Base-by-base conservation (phyloP, 2,329 filamentous ascomycete species). In the Exophiala lecanii-corni region DNA sequence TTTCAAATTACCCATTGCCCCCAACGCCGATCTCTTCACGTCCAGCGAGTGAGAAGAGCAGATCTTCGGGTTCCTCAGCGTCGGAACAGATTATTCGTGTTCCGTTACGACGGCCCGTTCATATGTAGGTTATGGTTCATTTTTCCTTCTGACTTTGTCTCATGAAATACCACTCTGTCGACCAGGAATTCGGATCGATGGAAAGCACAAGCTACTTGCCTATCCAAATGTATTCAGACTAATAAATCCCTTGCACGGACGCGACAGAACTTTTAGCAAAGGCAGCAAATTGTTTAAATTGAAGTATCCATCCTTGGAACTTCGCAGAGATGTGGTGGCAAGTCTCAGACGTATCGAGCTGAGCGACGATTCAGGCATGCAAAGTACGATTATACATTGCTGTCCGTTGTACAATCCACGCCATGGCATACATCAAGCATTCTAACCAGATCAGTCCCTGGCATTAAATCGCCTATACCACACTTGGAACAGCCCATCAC, bases 401-500 rank as follows among this genome's bases (percentile, higher is more conserved):
- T 67, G 65, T 67, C 44, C 51, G 62, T 61, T 17, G 9, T 25
- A 32, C n/a, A n/a, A n/a, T n/a, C n/a, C n/a, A n/a, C n/a, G n/a
- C n/a, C n/a, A n/a, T n/a, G 16, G 9, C 15, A 17, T 18, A 19
- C 9, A 19, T 34, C 15, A 31, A 9, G 21, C 32, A 7, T 25
- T 7, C 36, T 45, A 28, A 41, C 41, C 9, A 26, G 13, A 10
- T 26, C 45, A 66, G 64, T 69, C 43, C 56, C 61, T 5, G 60
- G 60, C 23, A 62, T 59, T 2, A 62, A 59, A 51, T 49, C 64
- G 5, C 66, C 66, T 5, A 61, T 69, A 17, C 66, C 66, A 10
- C 66, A 69, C 42, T 54, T 69, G 31, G 66, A 69, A 47, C 63
- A 68, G 41, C 66, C 66, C 2, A 65, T 64, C 46, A 55, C 61